These are phyloP conservation scores for Aspergillus glaucus DNA, from an alignment of 2,329 filamentous ascomycete species.

Conservation along the genomic window DNA sequence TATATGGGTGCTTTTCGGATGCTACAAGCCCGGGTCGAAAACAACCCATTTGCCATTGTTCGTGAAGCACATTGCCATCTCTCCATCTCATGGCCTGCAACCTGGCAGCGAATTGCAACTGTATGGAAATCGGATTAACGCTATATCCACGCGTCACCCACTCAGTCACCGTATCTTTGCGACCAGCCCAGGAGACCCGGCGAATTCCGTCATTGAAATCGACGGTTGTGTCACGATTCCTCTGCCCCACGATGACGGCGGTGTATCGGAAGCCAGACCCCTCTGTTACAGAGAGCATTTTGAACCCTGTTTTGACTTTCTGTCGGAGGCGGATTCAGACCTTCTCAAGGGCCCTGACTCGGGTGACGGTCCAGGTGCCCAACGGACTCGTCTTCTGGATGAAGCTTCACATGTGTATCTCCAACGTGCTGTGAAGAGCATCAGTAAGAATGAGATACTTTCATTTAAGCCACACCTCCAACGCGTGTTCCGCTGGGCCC, in stretches of 20 bases:
- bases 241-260: not conserved
- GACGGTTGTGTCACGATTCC: not conserved
- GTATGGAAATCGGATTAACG: not conserved
- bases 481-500: not conserved
- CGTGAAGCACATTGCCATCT: not conserved
- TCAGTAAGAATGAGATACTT: not conserved
- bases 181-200: not conserved
- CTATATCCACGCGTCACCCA: not conserved
- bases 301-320: not conserved
- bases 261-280: not conserved
- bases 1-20: constrained; percentile 15
- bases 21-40: not conserved
- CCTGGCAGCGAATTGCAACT: not conserved
- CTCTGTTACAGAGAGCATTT: not conserved
- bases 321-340: not conserved
- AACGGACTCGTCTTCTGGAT: not conserved
- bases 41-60: not conserved
- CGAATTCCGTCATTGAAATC: not conserved
- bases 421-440: not conserved
- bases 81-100: not conserved
- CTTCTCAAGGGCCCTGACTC: not conserved
- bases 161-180: not conserved
- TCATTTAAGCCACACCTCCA: not conserved
- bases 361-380: not conserved
- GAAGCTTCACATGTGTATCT: not conserved